Evolutionary conservation across 768 basidiomycete species (phyloP), one percentile per base, ranked within the genome.

Genomic region (Scleroderma bovista): DNA sequence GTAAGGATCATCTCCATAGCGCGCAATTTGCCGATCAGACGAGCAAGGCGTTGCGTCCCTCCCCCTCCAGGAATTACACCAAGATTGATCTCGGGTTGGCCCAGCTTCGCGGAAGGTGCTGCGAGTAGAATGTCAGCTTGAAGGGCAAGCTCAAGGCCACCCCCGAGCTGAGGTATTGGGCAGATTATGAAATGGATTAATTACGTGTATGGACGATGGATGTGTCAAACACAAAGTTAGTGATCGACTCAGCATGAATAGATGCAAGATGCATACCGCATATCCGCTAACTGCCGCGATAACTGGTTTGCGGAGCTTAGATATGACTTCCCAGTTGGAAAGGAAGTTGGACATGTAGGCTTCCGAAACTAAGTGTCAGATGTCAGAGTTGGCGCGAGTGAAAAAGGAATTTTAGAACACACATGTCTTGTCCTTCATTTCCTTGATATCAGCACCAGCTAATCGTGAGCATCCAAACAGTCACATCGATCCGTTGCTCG

Each of bases 391-490:
- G 51, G 20, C 20, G 50, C 10, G 42, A 8, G 10, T 33, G n/a
- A n/a, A 33, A 24, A 15, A 9, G 2, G 11, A 17, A 13, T 9
- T n/a, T n/a, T n/a, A 32, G 13, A 23, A 69, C 81, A 62, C 60
- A 93, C 92, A 96, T 51, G 83, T 73, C 70, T 93, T 93, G 71
- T 94, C 90, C 69, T 93, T 93, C 95, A 98, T 98, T 71, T 98
- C 93, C 72, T 96, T 97, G 71, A 99, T 97, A 69, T 99, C 95
- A 19, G 95, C 95, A 3, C 95, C 93, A 59, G 93, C 93, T 93
- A 48, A 26, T 23, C 16, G 57, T 16, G 39, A 39, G 32, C 32
- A 20, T 13, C 31, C 49, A 23, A 23, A 52, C 38, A 17, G 12
- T 23, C 41, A n/a, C 37, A 47, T 37, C 24, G 43, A 33, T 19